Conservation (phyloP, 176 grass and related monocot species). For the Triticum dicoccoides region DNA sequence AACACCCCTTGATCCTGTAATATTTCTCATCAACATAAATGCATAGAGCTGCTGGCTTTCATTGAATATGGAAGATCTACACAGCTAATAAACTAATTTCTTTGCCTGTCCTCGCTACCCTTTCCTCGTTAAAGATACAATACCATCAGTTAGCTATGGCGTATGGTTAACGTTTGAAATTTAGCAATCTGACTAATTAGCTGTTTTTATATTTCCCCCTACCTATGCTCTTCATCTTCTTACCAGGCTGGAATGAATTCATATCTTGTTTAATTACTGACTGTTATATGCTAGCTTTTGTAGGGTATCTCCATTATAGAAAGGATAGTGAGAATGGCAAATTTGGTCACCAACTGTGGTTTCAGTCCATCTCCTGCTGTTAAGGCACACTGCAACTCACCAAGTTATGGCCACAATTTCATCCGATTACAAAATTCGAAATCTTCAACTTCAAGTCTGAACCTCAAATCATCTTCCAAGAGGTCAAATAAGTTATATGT, state of each 20-base stretch:
- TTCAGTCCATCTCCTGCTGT: constrained; percentile 35
- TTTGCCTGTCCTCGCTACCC: background rate
- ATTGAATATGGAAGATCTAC: background rate
- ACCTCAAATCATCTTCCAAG: constrained; percentile 25
- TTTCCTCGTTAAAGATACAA: background rate
- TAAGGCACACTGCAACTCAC: constrained; percentile 29
- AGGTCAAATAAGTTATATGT: constrained; percentile 37
- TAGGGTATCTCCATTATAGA: background rate
- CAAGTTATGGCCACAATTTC: constrained; percentile 14
- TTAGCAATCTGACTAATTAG: background rate
- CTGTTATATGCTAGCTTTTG: constrained; percentile 11
- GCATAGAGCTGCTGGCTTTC: background rate
- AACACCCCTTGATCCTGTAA: background rate
- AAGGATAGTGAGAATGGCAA: constrained; percentile 55
- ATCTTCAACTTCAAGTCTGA: constrained; percentile 27
- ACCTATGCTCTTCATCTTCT: background rate
- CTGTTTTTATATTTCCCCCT: background rate
- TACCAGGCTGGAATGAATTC: background rate
- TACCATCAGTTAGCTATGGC: background rate
- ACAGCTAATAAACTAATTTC: background rate
- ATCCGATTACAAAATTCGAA: constrained; percentile 38
- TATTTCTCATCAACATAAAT: background rate
- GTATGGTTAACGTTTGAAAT: background rate
- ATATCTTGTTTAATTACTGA: background rate
- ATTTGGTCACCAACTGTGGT: constrained; percentile 44